phyloP scores from a whole-genome alignment of 1,284 basidiomycete species.

The Ustilago vetiveriae region DNA sequence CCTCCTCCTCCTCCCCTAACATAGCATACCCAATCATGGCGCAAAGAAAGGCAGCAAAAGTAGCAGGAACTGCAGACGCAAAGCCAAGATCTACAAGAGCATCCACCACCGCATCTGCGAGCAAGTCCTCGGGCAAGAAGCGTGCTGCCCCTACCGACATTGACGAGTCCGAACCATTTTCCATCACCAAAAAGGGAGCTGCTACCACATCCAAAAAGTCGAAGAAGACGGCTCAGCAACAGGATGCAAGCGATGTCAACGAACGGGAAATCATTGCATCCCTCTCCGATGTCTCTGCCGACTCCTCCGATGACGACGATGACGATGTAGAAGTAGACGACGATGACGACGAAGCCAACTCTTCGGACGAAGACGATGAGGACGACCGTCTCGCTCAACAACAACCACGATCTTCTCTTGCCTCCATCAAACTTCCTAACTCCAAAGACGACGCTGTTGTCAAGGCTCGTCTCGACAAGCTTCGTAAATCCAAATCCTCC shows the following conservation, averaged over 20 bases:
- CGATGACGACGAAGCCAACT: slow-evolving; percentile 48
- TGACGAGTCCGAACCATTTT: neutral
- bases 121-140: slow-evolving; percentile 34
- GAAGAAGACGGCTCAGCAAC: slow-evolving; percentile 15
- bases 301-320: slow-evolving; percentile 26
- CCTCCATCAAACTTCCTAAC: slow-evolving; percentile 56
- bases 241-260: slow-evolving; percentile 26
- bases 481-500: slow-evolving; percentile 35
- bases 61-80: neutral
- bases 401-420: slow-evolving; percentile 28
- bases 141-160: slow-evolving; percentile 14
- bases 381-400: slow-evolving; percentile 38
- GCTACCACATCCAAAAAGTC: neutral
- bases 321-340: slow-evolving; percentile 27
- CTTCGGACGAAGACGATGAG: slow-evolving; percentile 58
- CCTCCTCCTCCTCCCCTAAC: too few relatives aligned
- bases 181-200: slow-evolving; percentile 16
- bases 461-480: slow-evolving; percentile 53
- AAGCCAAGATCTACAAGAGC: slow-evolving; percentile 2
- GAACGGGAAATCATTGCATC: slow-evolving; percentile 38
- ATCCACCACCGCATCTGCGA: slow-evolving; percentile 1
- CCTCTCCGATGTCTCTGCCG: slow-evolving; percentile 39
- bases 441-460: slow-evolving; percentile 62
- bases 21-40: too few relatives aligned
- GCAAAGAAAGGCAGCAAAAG: neutral